Evolutionary conservation across 768 basidiomycete species (phyloP).

Genomic region (Dioszegia aurantiaca): DNA sequence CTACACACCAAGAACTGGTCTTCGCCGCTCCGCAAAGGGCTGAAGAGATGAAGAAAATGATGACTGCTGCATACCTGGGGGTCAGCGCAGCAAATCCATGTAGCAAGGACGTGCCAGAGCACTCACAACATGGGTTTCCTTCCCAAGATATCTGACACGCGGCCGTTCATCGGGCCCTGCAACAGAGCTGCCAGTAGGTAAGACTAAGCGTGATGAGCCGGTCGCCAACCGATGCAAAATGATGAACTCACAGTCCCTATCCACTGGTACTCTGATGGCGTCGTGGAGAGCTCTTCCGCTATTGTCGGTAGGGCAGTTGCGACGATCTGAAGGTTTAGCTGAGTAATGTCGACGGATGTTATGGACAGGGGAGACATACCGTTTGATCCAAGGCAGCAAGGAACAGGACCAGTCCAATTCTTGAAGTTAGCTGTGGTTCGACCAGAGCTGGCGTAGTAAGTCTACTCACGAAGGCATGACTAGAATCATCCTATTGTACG

Average conservation of each 20-base stretch:
- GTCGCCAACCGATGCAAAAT: not conserved
- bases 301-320: conserved; percentile 46
- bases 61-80: conserved; percentile 39
- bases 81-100: too few species aligned
- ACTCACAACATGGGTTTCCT: conserved; percentile 43
- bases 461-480: conserved; percentile 42
- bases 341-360: not conserved
- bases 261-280: conserved; percentile 45
- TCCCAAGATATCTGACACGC: conserved; percentile 48
- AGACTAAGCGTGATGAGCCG: conserved; percentile 10
- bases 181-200: conserved; percentile 41
- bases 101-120: too few species aligned
- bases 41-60: conserved; percentile 38
- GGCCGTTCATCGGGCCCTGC: conserved; percentile 43
- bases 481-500: conserved; percentile 39
- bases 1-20: conserved; percentile 32
- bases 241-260: conserved; percentile 38
- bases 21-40: conserved; percentile 43
- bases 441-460: not conserved
- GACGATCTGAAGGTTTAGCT: conserved; percentile 26
- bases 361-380: conserved; percentile 14
- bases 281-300: conserved; percentile 38
- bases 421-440: conserved; percentile 5
- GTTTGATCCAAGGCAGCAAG: conserved; percentile 43
- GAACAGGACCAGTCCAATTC: conserved; percentile 36